A percentile compares a stretch with the other conserved stretches of the same genome.
phyloP scores from a whole-genome alignment of 148 eudicot species.

The Dysphania ambrosioides region DNA sequence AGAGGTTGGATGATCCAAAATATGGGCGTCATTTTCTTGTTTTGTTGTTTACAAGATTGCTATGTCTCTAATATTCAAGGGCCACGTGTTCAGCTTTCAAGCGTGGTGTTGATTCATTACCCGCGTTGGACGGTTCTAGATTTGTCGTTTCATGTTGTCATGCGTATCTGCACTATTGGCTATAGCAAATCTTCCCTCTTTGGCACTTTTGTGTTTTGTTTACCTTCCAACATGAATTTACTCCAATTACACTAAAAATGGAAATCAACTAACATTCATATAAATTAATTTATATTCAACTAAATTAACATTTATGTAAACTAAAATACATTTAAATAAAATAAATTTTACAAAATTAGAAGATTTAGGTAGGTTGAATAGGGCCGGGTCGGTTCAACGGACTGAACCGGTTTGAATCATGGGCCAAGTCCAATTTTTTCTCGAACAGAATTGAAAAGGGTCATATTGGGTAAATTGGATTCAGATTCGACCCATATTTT shows the following conservation, averaged over 20 bases:
- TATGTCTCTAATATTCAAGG: neutral
- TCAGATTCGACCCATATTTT: too few relatives aligned
- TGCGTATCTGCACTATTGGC: neutral
- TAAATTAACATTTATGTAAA: too few relatives aligned
- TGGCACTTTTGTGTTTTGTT: neutral
- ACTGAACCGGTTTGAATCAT: too few relatives aligned
- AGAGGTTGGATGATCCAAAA: slow-evolving; percentile 11
- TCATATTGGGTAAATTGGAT: too few relatives aligned
- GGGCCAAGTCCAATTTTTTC: too few relatives aligned
- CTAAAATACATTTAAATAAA: too few relatives aligned
- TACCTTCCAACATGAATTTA: neutral
- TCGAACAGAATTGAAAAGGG: too few relatives aligned
- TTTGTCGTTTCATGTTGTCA: slow-evolving; percentile 2
- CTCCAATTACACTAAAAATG: neutral
- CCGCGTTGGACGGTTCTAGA: neutral
- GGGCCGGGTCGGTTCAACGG: too few relatives aligned
- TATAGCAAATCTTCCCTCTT: neutral
- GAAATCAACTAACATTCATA: too few relatives aligned
- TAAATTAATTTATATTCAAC: too few relatives aligned
- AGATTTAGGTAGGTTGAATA: too few relatives aligned
- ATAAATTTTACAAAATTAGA: too few relatives aligned
- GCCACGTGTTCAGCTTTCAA: slow-evolving; percentile 11
- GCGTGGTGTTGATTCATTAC: neutral
- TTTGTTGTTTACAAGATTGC: slow-evolving; percentile 6
- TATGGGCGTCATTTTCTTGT: neutral